Evolutionary conservation across 148 eudicot genomes (phyloP).

Genomic region (Linanthus parryae): DNA sequence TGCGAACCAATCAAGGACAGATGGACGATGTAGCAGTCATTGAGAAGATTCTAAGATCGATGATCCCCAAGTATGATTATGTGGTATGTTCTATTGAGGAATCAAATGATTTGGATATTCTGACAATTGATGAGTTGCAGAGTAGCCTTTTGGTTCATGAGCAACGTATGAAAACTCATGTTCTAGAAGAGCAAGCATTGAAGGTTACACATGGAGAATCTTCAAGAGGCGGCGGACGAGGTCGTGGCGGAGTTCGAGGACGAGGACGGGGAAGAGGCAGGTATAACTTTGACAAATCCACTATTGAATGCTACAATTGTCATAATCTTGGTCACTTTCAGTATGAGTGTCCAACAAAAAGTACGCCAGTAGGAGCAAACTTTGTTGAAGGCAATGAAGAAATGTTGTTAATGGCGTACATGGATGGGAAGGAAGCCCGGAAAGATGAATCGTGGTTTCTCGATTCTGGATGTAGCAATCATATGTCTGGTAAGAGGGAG

Average conservation of each 20-base stretch:
- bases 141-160: neutral
- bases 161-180: slow-evolving; percentile 3
- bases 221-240: neutral
- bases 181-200: neutral
- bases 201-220: slow-evolving; percentile 4
- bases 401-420: neutral
- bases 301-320: too few relatives aligned
- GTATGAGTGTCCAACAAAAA: neutral
- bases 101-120: neutral
- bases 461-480: too few relatives aligned
- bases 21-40: neutral
- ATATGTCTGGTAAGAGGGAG: too few relatives aligned
- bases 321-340: too few relatives aligned
- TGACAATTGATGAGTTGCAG: neutral
- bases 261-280: slow-evolving; percentile 3
- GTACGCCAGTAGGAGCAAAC: neutral
- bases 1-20: neutral
- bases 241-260: neutral
- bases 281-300: slow-evolving; percentile 2
- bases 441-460: neutral
- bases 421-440: neutral
- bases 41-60: slow-evolving; percentile 3
- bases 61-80: slow-evolving; percentile 1
- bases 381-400: neutral
- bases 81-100: too few relatives aligned